These are phyloP conservation scores for Globisporangium radiosum DNA, from an alignment of 352 stramenopile genomes.

Conservation along the genomic window DNA sequence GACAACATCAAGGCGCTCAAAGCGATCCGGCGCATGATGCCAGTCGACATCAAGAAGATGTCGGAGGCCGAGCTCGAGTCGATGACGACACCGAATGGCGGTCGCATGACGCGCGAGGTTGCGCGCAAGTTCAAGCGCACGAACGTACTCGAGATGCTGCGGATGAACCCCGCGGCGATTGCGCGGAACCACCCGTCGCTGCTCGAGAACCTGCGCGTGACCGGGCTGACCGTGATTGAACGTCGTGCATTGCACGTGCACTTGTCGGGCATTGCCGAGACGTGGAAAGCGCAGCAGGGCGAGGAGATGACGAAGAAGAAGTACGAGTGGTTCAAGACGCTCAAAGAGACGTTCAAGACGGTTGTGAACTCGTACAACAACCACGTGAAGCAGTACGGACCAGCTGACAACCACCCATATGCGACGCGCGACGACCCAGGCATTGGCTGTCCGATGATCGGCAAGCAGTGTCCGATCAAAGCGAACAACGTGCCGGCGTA, in stretches of 20 bases:
- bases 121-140: slow-evolving; percentile 91
- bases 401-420: slow-evolving; percentile 84
- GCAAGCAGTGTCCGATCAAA: slow-evolving; percentile 89
- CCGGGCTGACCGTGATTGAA: slow-evolving; percentile 87
- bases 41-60: slow-evolving; percentile 89
- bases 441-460: slow-evolving; percentile 82
- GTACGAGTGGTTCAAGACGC: slow-evolving; percentile 89
- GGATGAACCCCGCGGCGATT: slow-evolving; percentile 83
- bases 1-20: slow-evolving; percentile 85
- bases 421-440: slow-evolving; percentile 76
- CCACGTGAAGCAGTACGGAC: slow-evolving; percentile 88
- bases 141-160: slow-evolving; percentile 88
- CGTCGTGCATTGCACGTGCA: slow-evolving; percentile 86
- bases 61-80: slow-evolving; percentile 81
- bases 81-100: slow-evolving; percentile 62
- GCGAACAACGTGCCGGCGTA: slow-evolving; percentile 75
- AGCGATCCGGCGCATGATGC: slow-evolving; percentile 89
- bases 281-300: slow-evolving; percentile 84
- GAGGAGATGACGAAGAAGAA: slow-evolving; percentile 92
- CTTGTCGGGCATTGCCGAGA: slow-evolving; percentile 73
- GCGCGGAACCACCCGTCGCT: slow-evolving; percentile 85
- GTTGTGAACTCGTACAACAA: slow-evolving; percentile 88
- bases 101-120: slow-evolving; percentile 68
- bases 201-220: slow-evolving; percentile 88
- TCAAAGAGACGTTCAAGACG: slow-evolving; percentile 91